Conservation (phyloP, 2,329 filamentous ascomycete genomes). For the Raffaelea ambrosiae region DNA sequence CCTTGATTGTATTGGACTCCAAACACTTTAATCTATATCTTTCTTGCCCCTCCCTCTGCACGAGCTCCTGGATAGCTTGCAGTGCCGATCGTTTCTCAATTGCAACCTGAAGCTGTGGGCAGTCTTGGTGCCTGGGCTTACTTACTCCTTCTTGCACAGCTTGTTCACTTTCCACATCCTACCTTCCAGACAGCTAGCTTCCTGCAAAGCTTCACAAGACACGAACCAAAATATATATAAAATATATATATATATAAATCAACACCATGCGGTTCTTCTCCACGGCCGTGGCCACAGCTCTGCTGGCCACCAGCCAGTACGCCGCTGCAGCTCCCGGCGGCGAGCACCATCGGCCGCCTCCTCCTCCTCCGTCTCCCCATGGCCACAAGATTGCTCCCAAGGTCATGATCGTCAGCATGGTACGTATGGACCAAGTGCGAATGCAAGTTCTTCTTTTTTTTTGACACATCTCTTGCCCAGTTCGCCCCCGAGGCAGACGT, state of each 20-base stretch:
- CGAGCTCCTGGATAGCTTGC: no score
- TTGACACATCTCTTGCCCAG: conserved; percentile 23
- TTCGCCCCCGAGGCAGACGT: conserved; percentile 52
- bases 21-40: no score
- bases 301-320: conserved; percentile 7
- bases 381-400: conserved; percentile 40
- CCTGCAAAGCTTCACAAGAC: no score
- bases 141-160: no score
- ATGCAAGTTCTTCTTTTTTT: background rate
- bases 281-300: background rate
- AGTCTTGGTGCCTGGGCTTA: no score
- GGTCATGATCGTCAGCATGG: conserved; percentile 56
- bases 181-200: background rate
- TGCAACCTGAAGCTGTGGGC: no score
- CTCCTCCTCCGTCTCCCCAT: no score
- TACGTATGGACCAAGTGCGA: conserved; percentile 19
- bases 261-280: conserved; percentile 10
- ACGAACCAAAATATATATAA: no score
- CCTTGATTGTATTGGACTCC: no score
- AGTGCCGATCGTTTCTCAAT: no score
- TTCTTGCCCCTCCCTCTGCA: no score
- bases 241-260: no score
- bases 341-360: background rate
- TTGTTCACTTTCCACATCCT: background rate
- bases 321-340: conserved; percentile 2